Evolutionary conservation across 371 early-diverging fungal species (phyloP).

Genomic region (Mortierella sp.): DNA sequence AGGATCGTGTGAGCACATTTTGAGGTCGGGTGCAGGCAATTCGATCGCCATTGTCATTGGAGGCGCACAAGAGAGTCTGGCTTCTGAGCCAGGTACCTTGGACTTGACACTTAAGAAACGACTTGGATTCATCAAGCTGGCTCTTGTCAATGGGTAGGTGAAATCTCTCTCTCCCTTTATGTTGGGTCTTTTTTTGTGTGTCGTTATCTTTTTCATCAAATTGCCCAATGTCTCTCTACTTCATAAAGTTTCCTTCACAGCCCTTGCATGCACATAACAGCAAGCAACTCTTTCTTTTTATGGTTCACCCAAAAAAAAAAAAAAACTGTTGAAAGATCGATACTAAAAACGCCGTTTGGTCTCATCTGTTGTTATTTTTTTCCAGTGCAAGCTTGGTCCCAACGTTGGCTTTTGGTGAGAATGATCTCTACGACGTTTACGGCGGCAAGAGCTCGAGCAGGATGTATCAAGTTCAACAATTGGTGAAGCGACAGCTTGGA

Average conservation of each 20-base stretch:
- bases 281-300: too few relatives aligned
- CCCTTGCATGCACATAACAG: too few relatives aligned
- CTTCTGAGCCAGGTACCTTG: conserved; percentile 69
- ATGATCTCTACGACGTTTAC: conserved; percentile 78
- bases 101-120: conserved; percentile 78
- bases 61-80: conserved; percentile 82
- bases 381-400: conserved; percentile 75
- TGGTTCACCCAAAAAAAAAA: too few relatives aligned
- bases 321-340: too few relatives aligned
- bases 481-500: conserved; percentile 68
- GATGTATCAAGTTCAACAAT: conserved; percentile 66
- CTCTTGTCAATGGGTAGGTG: conserved; percentile 72
- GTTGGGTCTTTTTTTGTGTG: too few relatives aligned
- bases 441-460: conserved; percentile 62
- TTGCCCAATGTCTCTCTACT: too few relatives aligned
- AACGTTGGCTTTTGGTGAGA: conserved; percentile 85
- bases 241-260: too few relatives aligned
- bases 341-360: too few relatives aligned
- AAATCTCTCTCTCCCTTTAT: background rate
- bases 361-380: background rate
- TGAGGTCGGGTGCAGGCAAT: conserved; percentile 80
- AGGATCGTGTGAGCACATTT: conserved; percentile 75
- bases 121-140: conserved; percentile 85
- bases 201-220: too few relatives aligned
- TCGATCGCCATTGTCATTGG: conserved; percentile 84